phyloP scores from a whole-genome alignment of 768 basidiomycete species.

The Mycena floridula region DNA sequence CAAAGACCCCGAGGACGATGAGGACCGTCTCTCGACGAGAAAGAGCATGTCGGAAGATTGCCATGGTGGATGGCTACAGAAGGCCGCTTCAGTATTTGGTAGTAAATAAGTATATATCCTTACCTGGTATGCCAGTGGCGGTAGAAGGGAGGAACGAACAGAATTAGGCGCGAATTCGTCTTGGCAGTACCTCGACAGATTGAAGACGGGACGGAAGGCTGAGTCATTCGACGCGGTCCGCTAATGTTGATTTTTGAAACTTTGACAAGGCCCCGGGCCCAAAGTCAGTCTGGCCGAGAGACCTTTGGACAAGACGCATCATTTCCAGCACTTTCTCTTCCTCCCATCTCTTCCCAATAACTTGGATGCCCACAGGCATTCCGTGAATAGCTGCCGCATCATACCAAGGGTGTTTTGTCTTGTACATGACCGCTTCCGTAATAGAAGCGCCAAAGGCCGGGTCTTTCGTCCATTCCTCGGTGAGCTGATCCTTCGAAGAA shows the following conservation, averaged over 20 bases:
- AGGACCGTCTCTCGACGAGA: conserved; percentile 55
- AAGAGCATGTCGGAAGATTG: conserved; percentile 32
- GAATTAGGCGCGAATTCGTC: no score
- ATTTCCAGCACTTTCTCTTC: conserved; percentile 79
- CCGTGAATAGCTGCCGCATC: conserved; percentile 65
- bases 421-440: conserved; percentile 57
- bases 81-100: no score
- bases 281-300: no score
- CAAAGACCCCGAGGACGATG: conserved; percentile 49
- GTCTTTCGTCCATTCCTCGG: conserved; percentile 49
- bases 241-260: no score
- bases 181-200: no score
- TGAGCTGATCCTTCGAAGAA: conserved; percentile 48
- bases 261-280: no score
- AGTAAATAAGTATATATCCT: no score
- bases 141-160: no score
- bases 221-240: no score
- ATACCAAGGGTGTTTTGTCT: conserved; percentile 49
- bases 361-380: conserved; percentile 77
- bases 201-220: no score
- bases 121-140: no score
- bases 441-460: conserved; percentile 47
- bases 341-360: conserved; percentile 75
- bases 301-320: conserved; percentile 72
- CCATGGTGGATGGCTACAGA: conserved; percentile 17